Percentiles rank a stretch among this genome's conserved stretches.
These are phyloP conservation scores for Mycena galericulata DNA, from an alignment of 768 basidiomycete genomes.

Conservation along the genomic window DNA sequence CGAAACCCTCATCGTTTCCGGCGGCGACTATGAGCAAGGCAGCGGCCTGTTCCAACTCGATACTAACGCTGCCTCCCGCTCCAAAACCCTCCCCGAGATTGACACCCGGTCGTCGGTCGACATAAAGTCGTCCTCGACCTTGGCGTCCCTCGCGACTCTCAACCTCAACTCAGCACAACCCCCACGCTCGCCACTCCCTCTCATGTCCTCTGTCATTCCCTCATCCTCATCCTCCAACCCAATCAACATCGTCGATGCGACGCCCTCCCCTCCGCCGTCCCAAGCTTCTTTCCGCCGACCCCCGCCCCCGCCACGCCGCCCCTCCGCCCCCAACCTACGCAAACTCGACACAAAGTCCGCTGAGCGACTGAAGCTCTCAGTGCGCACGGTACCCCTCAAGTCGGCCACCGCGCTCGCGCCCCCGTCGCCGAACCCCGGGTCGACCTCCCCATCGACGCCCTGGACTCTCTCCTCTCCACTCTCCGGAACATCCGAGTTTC, in stretches of 20 bases:
- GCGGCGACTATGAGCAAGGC: conserved; percentile 51
- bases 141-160: conserved; percentile 45
- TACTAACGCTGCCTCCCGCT: conserved; percentile 64
- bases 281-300: conserved; percentile 65
- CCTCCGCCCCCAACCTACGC: conserved; percentile 73
- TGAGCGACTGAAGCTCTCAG: conserved; percentile 60
- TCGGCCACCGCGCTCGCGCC: conserved; percentile 51
- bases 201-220: conserved; percentile 64
- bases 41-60: conserved; percentile 78
- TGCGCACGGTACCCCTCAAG: conserved; percentile 68
- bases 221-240: conserved; percentile 44
- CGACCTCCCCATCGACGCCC: conserved; percentile 64
- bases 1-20: conserved; percentile 61
- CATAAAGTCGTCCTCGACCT: conserved; percentile 48
- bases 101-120: conserved; percentile 51
- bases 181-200: conserved; percentile 63
- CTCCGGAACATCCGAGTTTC: conserved; percentile 50
- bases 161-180: conserved; percentile 29
- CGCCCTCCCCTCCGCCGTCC: conserved; percentile 78
- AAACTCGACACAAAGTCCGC: conserved; percentile 63
- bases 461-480: conserved; percentile 52
- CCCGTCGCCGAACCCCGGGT: conserved; percentile 64
- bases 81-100: conserved; percentile 67
- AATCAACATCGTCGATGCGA: conserved; percentile 53
- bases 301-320: conserved; percentile 65